phyloP scores from a whole-genome alignment of 2,329 filamentous ascomycete genomes.

The Aspergillus sp. region DNA sequence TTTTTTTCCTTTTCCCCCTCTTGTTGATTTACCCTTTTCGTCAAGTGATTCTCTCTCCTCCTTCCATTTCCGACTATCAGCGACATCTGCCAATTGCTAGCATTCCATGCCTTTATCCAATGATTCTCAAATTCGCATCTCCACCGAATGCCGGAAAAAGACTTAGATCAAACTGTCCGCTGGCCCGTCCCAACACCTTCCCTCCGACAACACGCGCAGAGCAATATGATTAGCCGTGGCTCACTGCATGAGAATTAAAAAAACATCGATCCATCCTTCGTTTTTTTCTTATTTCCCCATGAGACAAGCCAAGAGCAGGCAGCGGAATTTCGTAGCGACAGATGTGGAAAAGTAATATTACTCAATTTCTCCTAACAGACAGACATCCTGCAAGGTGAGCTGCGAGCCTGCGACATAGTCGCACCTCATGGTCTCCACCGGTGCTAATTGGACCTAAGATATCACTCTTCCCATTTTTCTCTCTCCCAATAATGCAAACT shows the following conservation, averaged over 20 bases:
- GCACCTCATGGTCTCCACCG: neutral
- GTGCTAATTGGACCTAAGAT: neutral
- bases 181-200: neutral
- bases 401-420: neutral
- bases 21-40: neutral
- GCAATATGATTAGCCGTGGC: neutral
- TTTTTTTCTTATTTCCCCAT: neutral
- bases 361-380: neutral
- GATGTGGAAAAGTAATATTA: neutral
- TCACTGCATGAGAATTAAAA: too few relatives aligned
- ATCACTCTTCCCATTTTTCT: neutral
- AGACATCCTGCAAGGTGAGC: neutral
- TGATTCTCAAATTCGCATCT: neutral
- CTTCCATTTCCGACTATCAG: neutral
- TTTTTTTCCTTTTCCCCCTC: neutral
- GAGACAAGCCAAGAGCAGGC: constrained; percentile 4
- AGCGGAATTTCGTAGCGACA: neutral
- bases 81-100: neutral
- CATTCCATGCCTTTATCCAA: neutral
- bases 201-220: neutral
- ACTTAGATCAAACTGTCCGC: neutral
- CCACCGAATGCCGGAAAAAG: neutral
- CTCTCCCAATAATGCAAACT: neutral
- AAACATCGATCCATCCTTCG: neutral
- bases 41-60: neutral